A percentile compares a stretch with the other conserved stretches of the same genome.
Conservation (phyloP, 2,329 filamentous ascomycete species). For the Aspergillus udagawae region DNA sequence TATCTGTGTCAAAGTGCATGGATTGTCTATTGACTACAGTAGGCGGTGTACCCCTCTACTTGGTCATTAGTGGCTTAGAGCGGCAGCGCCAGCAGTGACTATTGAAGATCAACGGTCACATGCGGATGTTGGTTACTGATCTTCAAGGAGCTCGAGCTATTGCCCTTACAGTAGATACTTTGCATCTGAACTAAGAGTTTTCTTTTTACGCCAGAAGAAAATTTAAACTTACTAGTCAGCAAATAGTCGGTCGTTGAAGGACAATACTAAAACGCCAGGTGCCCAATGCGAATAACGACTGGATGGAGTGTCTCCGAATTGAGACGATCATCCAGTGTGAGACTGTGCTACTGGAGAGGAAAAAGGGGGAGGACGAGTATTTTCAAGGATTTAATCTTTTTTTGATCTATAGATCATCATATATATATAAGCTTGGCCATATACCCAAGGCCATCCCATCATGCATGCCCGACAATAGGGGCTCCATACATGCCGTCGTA, state of each 20-base stretch:
- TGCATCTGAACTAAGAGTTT: not conserved
- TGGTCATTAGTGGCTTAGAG: not conserved
- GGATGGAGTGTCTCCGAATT: not conserved
- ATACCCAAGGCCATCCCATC: not conserved
- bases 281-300: no score
- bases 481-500: slow-evolving; percentile 2
- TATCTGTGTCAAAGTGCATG: not conserved
- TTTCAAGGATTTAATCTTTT: not conserved
- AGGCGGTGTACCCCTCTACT: not conserved
- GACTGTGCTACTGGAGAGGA: not conserved
- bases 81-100: not conserved
- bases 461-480: slow-evolving; percentile 9
- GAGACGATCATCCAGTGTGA: not conserved
- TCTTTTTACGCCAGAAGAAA: no score
- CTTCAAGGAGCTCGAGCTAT: not conserved
- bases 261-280: no score
- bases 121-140: not conserved
- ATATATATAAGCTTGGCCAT: not conserved
- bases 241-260: no score
- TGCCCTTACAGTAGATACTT: not conserved
- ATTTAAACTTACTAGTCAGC: no score
- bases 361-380: not conserved
- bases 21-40: not conserved
- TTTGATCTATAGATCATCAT: not conserved
- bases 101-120: not conserved